A percentile compares a stretch with the other conserved stretches of the same genome.
These are phyloP conservation scores for Melastoma candidum DNA, from an alignment of 441 rosid species.

Conservation along the genomic window DNA sequence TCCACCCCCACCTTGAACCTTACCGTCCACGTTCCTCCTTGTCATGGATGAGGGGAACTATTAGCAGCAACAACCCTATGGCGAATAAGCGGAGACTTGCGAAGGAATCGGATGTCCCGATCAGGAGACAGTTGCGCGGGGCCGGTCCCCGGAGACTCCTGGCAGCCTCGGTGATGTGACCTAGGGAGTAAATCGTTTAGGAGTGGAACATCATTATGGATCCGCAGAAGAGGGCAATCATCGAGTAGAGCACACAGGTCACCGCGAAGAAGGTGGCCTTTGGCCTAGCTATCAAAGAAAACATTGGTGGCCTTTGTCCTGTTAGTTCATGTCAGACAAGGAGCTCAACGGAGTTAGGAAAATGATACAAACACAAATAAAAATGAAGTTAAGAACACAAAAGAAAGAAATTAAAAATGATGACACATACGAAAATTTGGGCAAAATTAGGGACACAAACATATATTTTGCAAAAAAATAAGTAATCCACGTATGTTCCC, in stretches of 20 bases:
- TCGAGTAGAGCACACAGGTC: constrained; percentile 53
- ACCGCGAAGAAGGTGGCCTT: constrained; percentile 19
- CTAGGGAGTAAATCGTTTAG: constrained; percentile 42
- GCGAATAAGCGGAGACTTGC: constrained; percentile 53
- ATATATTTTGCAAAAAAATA: no score
- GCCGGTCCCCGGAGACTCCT: constrained; percentile 45
- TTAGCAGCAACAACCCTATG: constrained; percentile 49
- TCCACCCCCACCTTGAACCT: constrained; percentile 51
- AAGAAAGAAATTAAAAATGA: no score
- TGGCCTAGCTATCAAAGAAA: constrained; percentile 20
- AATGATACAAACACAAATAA: no score
- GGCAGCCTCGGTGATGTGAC: constrained; percentile 48
- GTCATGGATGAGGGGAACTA: constrained; percentile 53
- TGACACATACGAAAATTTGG: no score
- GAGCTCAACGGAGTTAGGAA: no score
- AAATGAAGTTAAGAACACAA: no score
- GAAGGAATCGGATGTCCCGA: constrained; percentile 61
- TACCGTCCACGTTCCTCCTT: constrained; percentile 45
- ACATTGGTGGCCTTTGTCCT: constrained; percentile 5
- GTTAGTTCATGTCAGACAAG: no score
- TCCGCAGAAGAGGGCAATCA: constrained; percentile 47
- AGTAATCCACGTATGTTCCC: no score
- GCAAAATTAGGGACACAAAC: no score
- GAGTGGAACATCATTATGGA: constrained; percentile 52
- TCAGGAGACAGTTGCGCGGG: constrained; percentile 56